Percentiles rank a stretch among this genome's conserved stretches.
Conservation (phyloP, 2,329 filamentous ascomycete genomes). For the Pseudogymnoascus sp. region DNA sequence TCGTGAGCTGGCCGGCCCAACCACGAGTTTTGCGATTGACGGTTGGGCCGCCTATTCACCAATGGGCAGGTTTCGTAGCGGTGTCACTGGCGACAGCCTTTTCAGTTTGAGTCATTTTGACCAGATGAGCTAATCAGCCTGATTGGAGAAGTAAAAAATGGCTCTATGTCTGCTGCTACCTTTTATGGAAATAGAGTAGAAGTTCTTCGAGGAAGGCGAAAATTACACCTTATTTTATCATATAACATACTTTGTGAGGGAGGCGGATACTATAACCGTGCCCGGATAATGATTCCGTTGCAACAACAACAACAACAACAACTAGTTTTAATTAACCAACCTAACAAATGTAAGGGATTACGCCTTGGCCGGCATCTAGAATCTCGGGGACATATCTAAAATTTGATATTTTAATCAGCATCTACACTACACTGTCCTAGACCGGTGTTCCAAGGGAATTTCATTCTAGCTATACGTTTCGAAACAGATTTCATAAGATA, state of each 20-base stretch:
- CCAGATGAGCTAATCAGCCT: background rate
- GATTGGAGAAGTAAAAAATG: background rate
- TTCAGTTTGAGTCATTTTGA: background rate
- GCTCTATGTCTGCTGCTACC: background rate
- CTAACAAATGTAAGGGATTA: background rate
- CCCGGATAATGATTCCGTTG: background rate
- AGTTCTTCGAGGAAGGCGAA: background rate
- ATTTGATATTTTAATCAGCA: background rate
- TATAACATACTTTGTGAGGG: background rate
- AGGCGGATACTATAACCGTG: background rate
- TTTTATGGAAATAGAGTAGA: background rate
- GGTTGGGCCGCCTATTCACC: no score
- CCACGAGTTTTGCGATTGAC: no score
- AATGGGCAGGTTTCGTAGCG: background rate
- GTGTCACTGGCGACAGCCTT: background rate
- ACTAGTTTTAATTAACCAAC: background rate
- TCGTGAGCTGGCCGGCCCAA: no score
- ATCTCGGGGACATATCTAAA: background rate
- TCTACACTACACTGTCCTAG: background rate
- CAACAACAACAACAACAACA: background rate
- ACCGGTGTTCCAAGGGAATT: conserved; percentile 11
- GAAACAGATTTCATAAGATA: no score
- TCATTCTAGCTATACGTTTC: background rate
- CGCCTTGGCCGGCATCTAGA: background rate
- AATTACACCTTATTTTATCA: background rate